Evolutionary conservation across 352 stramenopile species (phyloP).

Genomic region (Halophytophthora polymorphica): DNA sequence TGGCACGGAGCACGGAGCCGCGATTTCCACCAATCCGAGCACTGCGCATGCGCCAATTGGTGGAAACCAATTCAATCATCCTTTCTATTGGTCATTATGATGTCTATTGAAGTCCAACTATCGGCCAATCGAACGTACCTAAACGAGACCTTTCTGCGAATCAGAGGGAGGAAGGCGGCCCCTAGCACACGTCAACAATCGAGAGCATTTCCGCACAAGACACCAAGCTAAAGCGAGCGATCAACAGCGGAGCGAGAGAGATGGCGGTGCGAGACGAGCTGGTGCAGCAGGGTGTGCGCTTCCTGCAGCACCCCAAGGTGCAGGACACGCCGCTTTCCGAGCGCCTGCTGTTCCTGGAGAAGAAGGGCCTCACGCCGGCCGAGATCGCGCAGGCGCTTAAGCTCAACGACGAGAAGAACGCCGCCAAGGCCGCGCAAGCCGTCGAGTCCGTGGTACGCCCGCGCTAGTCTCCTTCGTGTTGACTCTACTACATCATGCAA

Average conservation of each 20-base stretch:
- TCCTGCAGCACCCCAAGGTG: constrained; percentile 74
- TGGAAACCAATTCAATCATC: not conserved
- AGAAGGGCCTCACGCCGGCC: constrained; percentile 67
- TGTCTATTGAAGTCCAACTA: not conserved
- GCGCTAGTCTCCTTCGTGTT: not conserved
- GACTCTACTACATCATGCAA: no score
- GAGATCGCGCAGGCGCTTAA: constrained; percentile 68
- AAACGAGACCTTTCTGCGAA: not conserved
- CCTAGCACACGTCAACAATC: not conserved
- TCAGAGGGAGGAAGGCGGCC: not conserved
- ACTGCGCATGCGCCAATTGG: not conserved
- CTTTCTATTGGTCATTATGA: not conserved
- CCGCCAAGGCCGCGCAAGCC: constrained; percentile 40
- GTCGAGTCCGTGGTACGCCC: constrained; percentile 53
- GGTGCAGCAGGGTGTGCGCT: constrained; percentile 69
- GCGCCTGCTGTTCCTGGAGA: constrained; percentile 68
- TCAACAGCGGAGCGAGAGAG: not conserved
- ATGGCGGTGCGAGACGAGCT: constrained; percentile 57
- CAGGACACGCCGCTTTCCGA: constrained; percentile 74
- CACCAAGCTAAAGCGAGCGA: not conserved
- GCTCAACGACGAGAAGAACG: constrained; percentile 64
- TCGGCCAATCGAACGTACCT: not conserved
- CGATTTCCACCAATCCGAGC: not conserved
- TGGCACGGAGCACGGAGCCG: not conserved
- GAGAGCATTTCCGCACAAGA: not conserved